Conservation (phyloP, 2,329 filamentous ascomycete genomes). For the Exophiala sp. region DNA sequence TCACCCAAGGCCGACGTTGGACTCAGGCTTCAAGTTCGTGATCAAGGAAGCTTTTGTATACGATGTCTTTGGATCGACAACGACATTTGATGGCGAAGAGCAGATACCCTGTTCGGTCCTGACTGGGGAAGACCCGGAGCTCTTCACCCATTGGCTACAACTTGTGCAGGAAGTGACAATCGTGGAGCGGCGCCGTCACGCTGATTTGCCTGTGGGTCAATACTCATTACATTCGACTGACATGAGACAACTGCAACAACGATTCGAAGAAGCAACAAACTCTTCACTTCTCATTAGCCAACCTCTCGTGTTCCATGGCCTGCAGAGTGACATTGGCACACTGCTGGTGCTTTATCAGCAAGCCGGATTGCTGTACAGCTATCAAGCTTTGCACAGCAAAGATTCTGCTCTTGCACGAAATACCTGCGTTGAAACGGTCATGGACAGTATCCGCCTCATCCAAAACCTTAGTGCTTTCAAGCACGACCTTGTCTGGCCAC, state of each 20-base stretch:
- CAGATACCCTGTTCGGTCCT: slow-evolving; percentile 19
- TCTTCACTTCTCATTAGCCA: slow-evolving; percentile 22
- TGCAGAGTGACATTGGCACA: slow-evolving; percentile 24
- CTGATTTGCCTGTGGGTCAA: not conserved
- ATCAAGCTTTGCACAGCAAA: slow-evolving; percentile 24
- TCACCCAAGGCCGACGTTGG: slow-evolving; percentile 1
- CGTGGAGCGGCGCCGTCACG: slow-evolving; percentile 22
- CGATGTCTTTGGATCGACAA: slow-evolving; percentile 30
- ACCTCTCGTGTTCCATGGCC: slow-evolving; percentile 19
- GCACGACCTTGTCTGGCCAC: slow-evolving; percentile 31
- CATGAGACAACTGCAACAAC: slow-evolving; percentile 4
- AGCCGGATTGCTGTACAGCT: slow-evolving; percentile 29
- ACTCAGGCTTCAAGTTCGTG: slow-evolving; percentile 23
- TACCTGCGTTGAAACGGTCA: slow-evolving; percentile 1
- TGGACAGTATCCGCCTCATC: slow-evolving; percentile 9
- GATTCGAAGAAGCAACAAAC: slow-evolving; percentile 21
- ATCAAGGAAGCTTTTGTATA: slow-evolving; percentile 32
- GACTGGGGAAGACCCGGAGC: slow-evolving; percentile 17
- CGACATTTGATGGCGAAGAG: slow-evolving; percentile 25
- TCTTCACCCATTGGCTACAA: slow-evolving; percentile 30
- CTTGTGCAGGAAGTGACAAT: slow-evolving; percentile 29
- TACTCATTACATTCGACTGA: not conserved
- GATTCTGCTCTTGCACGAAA: slow-evolving; percentile 14
- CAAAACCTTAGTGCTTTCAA: slow-evolving; percentile 19
- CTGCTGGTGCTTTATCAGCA: slow-evolving; percentile 30